Base-by-base conservation (phyloP, 805 yeast genomes). In the Myxozyma udenii region DNA sequence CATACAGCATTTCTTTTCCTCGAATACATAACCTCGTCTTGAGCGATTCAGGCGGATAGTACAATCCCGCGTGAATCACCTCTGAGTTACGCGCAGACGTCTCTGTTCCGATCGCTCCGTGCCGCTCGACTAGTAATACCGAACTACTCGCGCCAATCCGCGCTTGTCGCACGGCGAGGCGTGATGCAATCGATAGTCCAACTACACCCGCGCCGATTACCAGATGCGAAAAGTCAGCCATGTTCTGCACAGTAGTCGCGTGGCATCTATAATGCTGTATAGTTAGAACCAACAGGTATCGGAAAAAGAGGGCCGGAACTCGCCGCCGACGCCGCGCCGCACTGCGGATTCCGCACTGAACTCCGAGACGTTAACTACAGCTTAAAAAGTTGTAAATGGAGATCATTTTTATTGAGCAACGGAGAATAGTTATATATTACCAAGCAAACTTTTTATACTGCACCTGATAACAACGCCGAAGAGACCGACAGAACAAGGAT, bases 41-140 rank as follows among this genome's bases (percentile, higher is more conserved):
- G 48, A 90, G 71, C 1, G 85, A 76, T 51, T 78, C 78, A 7
- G 72, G 69, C 0, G 95, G 95, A 62, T 86, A 85, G 65, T 90
- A 90, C 4, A 89, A 62, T 0, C 96, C 96, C 0, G 95, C 95
- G 68, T 89, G 97, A 22, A 89, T 84, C 23, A 90, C 97, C 64
- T 90, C 97, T 1, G 95, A 85, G 71, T 89, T 89, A 46, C 96
- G 73, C n/a, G 91, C 78, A 4, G 95, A 84, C 0, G 95, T 87
- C 62, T 89, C 96, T 59, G 78, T 76, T 1, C 96, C 96, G 44
- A 80, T 65, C 32, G 73, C 72, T 1, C 69, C 66, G 65, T 88
- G 80, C 62, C 84, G 80, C 61, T 89, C 97, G 1, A 89, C 66
- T 7, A 90, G 64, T 0, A 85, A 66, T 0, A 88, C 88, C 3